phyloP scores from a whole-genome alignment of 2,329 filamentous ascomycete genomes.

The Whalleya microplaca region DNA sequence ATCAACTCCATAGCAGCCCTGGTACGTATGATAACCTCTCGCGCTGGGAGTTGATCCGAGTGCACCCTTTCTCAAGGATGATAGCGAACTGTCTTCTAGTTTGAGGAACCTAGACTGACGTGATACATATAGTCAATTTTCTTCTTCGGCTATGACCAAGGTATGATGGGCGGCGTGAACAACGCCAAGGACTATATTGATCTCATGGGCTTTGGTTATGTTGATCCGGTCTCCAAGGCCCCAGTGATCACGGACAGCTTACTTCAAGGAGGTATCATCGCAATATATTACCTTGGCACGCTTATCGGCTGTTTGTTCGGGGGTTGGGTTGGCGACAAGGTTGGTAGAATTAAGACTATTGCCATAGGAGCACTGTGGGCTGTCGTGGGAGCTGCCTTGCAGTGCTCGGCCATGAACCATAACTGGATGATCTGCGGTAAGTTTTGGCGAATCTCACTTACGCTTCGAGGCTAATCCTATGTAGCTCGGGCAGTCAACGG shows the following conservation, averaged over 20 bases:
- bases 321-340: constrained; percentile 65
- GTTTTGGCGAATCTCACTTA: constrained; percentile 24
- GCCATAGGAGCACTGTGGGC: constrained; percentile 61
- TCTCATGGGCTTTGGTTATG: constrained; percentile 67
- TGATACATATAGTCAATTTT: constrained; percentile 55
- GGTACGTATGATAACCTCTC: constrained; percentile 12
- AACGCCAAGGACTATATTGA: constrained; percentile 66
- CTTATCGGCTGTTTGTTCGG: constrained; percentile 66
- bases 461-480: constrained; percentile 6
- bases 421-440: constrained; percentile 71
- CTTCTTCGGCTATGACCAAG: constrained; percentile 66
- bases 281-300: constrained; percentile 60
- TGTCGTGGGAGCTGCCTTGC: constrained; percentile 63
- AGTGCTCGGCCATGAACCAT: constrained; percentile 67
- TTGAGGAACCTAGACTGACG: constrained; percentile 5
- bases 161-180: constrained; percentile 67
- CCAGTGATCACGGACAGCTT: constrained; percentile 62
- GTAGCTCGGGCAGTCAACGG: constrained; percentile 63
- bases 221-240: constrained; percentile 48
- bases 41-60: neutral
- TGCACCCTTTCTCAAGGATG: neutral
- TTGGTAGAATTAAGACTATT: constrained; percentile 67
- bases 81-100: neutral
- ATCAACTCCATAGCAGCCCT: constrained; percentile 67
- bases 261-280: constrained; percentile 66